Percentiles rank a stretch among this genome's conserved stretches.
Evolutionary conservation across 495 filamentous ascomycete genomes (phyloP).

Genomic region (Penicillium cataractarum): DNA sequence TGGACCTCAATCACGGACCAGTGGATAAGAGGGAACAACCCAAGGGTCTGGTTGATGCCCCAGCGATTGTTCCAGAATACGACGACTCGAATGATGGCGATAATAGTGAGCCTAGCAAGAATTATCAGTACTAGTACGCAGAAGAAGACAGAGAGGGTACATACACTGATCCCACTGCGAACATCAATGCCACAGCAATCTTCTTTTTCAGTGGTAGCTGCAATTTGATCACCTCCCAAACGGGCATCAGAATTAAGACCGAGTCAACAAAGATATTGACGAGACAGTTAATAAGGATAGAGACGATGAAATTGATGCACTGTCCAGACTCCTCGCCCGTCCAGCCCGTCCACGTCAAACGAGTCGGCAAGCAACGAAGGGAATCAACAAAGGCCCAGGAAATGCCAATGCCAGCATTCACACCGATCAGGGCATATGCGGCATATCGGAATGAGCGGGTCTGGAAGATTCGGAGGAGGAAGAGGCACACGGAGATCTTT

Average conservation of each 20-base stretch:
- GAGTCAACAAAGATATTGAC: slow-evolving; percentile 38
- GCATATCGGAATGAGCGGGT: slow-evolving; percentile 36
- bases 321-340: slow-evolving; percentile 23
- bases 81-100: slow-evolving; percentile 36
- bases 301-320: slow-evolving; percentile 34
- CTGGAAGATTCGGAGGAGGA: slow-evolving; percentile 46
- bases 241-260: slow-evolving; percentile 33
- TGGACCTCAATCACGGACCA: slow-evolving; percentile 40
- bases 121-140: not conserved
- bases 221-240: slow-evolving; percentile 36
- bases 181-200: slow-evolving; percentile 37
- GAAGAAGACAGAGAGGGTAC: not conserved
- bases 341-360: slow-evolving; percentile 39
- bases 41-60: slow-evolving; percentile 29
- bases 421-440: slow-evolving; percentile 35
- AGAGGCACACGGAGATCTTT: slow-evolving; percentile 57
- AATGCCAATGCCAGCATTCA: slow-evolving; percentile 37
- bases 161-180: slow-evolving; percentile 37
- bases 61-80: slow-evolving; percentile 36
- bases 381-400: slow-evolving; percentile 35
- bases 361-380: slow-evolving; percentile 39
- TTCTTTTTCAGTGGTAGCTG: slow-evolving; percentile 37
- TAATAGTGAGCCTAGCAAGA: slow-evolving; percentile 13
- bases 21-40: slow-evolving; percentile 32
- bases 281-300: slow-evolving; percentile 32